Conservation (phyloP, 2,329 filamentous ascomycete genomes). For the Kalmusia sp. region DNA sequence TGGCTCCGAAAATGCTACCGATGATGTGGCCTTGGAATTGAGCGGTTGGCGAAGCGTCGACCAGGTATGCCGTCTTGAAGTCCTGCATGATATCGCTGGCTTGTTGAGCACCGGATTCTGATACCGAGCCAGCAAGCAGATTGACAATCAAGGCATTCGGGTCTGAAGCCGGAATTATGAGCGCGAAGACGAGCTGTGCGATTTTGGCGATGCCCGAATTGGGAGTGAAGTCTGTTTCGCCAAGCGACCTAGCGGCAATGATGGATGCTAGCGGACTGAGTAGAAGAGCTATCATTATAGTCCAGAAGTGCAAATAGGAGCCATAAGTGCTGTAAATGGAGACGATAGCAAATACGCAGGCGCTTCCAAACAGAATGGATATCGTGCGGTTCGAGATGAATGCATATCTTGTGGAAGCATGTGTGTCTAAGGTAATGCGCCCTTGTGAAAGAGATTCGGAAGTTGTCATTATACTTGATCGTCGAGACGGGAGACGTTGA, state of each 20-base stretch:
- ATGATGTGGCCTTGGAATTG: constrained; percentile 96
- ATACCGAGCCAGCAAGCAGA: constrained; percentile 86
- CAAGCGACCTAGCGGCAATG: constrained; percentile 67
- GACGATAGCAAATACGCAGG: no score
- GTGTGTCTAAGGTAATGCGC: no score
- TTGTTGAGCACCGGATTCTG: constrained; percentile 84
- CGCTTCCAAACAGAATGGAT: no score
- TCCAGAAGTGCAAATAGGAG: no score
- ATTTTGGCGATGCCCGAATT: constrained; percentile 95
- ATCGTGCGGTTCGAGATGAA: no score
- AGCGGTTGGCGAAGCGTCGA: constrained; percentile 86
- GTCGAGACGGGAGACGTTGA: no score
- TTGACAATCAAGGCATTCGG: constrained; percentile 74
- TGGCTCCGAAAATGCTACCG: constrained; percentile 80
- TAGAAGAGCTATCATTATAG: constrained; percentile 21
- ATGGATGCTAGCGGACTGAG: constrained; percentile 60
- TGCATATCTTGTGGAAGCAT: no score
- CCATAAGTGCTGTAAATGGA: constrained; percentile 47
- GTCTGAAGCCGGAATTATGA: constrained; percentile 74
- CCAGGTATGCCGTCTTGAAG: constrained; percentile 88
- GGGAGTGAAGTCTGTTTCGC: constrained; percentile 89
- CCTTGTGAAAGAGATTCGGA: no score
- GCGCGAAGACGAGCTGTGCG: constrained; percentile 89
- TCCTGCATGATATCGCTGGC: constrained; percentile 96
- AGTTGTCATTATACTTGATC: no score